phyloP scores from a whole-genome alignment of 768 basidiomycete species.

The Tephrocybe rancida region DNA sequence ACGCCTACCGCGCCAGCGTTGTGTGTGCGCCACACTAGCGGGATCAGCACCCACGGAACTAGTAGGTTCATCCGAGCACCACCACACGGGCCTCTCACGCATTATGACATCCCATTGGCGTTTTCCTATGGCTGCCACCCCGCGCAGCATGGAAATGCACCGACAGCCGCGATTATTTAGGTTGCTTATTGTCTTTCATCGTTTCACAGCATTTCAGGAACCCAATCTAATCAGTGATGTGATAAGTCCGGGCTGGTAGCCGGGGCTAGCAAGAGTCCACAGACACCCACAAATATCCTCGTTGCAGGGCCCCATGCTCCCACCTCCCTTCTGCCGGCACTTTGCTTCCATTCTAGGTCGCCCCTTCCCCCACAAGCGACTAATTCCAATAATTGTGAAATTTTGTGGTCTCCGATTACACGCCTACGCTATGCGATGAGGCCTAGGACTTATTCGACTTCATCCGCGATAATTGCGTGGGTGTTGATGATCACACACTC shows the following conservation, averaged over 20 bases:
- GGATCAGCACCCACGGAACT: background rate
- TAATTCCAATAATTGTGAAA: background rate
- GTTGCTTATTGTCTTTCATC: background rate
- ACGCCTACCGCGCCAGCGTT: background rate
- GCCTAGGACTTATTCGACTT: too few species aligned
- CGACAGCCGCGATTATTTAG: background rate
- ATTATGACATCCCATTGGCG: too few species aligned
- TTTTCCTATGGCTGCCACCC: background rate
- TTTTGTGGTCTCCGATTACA: background rate
- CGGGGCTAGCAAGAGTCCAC: background rate
- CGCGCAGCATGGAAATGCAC: background rate
- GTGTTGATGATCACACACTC: too few species aligned
- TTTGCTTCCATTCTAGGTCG: background rate
- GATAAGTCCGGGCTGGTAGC: background rate
- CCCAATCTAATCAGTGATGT: constrained; percentile 3
- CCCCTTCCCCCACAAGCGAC: background rate
- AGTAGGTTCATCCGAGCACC: background rate
- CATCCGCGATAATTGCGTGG: too few species aligned
- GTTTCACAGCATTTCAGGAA: constrained; percentile 7
- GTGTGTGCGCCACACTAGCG: background rate
- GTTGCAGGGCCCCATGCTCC: background rate
- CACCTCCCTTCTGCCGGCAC: background rate
- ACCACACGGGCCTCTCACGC: too few species aligned
- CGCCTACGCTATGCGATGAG: too few species aligned
- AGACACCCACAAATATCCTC: background rate